These are phyloP conservation scores for Neonothopanus nambi DNA, from an alignment of 1,284 basidiomycete species.

Conservation along the genomic window DNA sequence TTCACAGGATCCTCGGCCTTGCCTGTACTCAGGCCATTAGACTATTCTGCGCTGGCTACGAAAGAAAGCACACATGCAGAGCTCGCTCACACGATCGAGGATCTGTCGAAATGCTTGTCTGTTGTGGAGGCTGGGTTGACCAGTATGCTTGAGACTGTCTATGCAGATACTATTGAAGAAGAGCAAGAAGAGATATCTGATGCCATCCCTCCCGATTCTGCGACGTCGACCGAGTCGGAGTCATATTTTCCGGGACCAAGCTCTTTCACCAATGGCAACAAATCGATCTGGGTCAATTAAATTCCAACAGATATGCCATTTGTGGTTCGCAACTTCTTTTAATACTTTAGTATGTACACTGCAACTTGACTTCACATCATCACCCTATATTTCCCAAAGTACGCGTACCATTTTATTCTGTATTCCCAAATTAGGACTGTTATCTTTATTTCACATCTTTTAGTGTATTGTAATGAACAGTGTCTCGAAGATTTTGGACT, in stretches of 20 bases:
- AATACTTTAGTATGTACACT: too few relatives aligned
- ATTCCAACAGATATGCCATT: too few relatives aligned
- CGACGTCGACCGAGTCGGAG: not conserved
- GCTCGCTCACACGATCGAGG: constrained; percentile 76
- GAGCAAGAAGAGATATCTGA: constrained; percentile 45
- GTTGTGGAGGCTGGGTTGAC: constrained; percentile 73
- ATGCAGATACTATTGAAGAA: constrained; percentile 55
- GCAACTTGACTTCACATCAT: too few relatives aligned
- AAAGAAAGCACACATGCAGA: constrained; percentile 70
- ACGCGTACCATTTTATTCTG: too few relatives aligned
- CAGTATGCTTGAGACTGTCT: constrained; percentile 57
- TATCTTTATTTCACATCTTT: too few relatives aligned
- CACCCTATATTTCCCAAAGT: too few relatives aligned
- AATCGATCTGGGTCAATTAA: not conserved
- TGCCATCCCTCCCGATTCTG: not conserved
- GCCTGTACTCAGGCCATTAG: constrained; percentile 57
- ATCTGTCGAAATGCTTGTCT: constrained; percentile 80
- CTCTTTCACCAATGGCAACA: not conserved
- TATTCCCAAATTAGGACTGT: too few relatives aligned
- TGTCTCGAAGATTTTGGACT: too few relatives aligned
- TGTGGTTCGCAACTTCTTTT: too few relatives aligned
- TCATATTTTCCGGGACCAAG: not conserved
- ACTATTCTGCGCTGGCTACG: constrained; percentile 63
- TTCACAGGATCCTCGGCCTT: constrained; percentile 32
- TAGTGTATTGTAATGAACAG: too few relatives aligned